Evolutionary conservation across 768 basidiomycete species (phyloP), one percentile per base, ranked within the genome.

Genomic region (Agrocybe pediades): DNA sequence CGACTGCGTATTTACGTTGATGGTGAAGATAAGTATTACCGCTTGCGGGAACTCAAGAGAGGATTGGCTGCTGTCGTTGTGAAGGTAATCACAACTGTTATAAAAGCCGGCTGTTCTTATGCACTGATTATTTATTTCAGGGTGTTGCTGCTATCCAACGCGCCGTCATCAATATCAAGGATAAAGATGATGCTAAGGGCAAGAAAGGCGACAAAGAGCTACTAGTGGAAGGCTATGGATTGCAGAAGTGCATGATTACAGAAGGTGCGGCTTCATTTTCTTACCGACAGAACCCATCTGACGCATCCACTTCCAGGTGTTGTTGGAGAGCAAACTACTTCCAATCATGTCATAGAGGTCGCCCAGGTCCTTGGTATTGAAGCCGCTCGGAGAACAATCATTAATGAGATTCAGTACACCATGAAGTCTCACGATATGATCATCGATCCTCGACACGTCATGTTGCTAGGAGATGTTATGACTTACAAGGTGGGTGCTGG

Each of bases 391-490:
- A 76, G 80, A 55, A 96, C 95, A 2, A 97, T 99, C 71, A 88
- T 97, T 71, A 91, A 96, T 65, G 94, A 99, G 68, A 97, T 98
- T 61, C 90, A 96, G 67, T 92, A 92, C 66, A 98, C 93, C 9
- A 99, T 99, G 97, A 83, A 85, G 59, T 89, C 87, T 50, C 97
- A 99, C 75, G 94, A 94, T 63, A 95, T 99, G 90, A 95, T 88
- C 54, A 98, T 99, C 63, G 97, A 99, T 69, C 95, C 96, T 56
- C 90, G 97, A 49, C 97, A 99, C 70, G 92, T 98, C 63, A 97
- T 98, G 93, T 75, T 99, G 33, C 84, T 99, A 9, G 97, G 95
- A 44, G 97, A 99, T 71, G 95, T 98, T 55, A 99, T 99, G 97
- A 85, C 87, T 24, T 98, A 96, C 75, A 99, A 99, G 85, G 94